Conservation (phyloP, 345 rosid genomes). For the Cardiospermum halicacabum region DNA sequence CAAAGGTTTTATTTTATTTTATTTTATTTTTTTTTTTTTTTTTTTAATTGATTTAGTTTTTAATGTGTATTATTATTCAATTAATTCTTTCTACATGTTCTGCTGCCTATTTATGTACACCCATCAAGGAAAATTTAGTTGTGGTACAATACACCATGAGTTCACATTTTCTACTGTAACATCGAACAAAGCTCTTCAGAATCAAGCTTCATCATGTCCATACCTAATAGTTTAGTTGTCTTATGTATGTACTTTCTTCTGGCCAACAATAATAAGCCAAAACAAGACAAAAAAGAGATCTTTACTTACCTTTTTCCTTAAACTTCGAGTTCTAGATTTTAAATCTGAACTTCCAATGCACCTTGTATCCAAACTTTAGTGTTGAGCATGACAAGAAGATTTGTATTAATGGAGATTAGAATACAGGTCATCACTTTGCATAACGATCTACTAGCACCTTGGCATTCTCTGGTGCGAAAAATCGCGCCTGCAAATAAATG, state of each 20-base stretch:
- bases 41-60: too few species aligned
- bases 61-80: too few species aligned
- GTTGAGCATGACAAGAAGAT: neutral
- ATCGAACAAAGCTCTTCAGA: neutral
- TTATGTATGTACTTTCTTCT: neutral
- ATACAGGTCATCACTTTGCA: conserved; percentile 42
- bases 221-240: neutral
- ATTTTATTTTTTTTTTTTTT: too few species aligned
- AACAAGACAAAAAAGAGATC: neutral
- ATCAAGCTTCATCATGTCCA: neutral
- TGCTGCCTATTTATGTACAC: too few species aligned
- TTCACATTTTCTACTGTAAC: neutral
- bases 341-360: neutral
- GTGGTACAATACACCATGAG: too few species aligned
- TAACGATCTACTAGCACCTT: conserved; percentile 84
- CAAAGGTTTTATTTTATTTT: neutral
- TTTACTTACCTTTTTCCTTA: neutral
- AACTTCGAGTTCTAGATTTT: neutral
- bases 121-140: too few species aligned
- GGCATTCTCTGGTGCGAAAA: conserved; percentile 85
- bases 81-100: too few species aligned
- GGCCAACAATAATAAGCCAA: neutral
- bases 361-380: neutral
- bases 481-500: conserved; percentile 63
- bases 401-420: neutral